These are phyloP conservation scores for Cymodocea nodosa DNA, from an alignment of 116 monocot genomes.

Conservation along the genomic window DNA sequence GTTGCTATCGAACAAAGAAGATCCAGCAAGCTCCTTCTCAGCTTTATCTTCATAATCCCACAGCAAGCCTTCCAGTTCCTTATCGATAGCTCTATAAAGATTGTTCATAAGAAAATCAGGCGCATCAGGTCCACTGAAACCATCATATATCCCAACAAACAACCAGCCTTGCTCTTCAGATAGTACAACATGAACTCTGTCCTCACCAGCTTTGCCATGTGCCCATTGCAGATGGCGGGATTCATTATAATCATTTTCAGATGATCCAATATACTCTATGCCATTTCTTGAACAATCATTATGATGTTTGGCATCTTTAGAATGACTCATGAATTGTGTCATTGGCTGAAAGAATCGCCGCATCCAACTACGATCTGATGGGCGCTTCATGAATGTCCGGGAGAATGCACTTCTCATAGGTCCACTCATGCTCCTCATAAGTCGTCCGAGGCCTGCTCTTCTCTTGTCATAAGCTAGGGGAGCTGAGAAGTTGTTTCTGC, in stretches of 20 bases:
- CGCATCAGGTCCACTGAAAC: slow-evolving; percentile 94
- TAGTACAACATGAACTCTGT: slow-evolving; percentile 92
- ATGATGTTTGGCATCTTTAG: slow-evolving; percentile 37
- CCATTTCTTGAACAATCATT: slow-evolving; percentile 20
- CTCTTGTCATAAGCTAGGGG: slow-evolving; percentile 44
- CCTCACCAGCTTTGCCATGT: slow-evolving; percentile 99
- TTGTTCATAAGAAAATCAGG: slow-evolving; percentile 95
- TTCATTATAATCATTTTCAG: slow-evolving; percentile 60
- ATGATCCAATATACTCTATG: slow-evolving; percentile 28
- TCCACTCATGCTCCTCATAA: slow-evolving; percentile 59
- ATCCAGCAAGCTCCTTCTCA: slow-evolving; percentile 6
- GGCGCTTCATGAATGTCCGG: slow-evolving; percentile 30
- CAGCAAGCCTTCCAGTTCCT: slow-evolving; percentile 85
- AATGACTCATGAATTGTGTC: slow-evolving; percentile 41
- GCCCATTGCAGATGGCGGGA: slow-evolving; percentile 89
- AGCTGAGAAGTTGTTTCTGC: slow-evolving; percentile 76
- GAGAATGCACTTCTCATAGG: slow-evolving; percentile 65
- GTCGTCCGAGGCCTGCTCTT: slow-evolving; percentile 31
- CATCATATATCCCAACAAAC: slow-evolving; percentile 97
- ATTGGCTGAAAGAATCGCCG: slow-evolving; percentile 55
- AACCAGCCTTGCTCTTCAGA: slow-evolving; percentile 99
- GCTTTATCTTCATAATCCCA: slow-evolving; percentile 77
- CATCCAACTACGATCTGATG: slow-evolving; percentile 39
- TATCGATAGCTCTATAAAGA: slow-evolving; percentile 88
- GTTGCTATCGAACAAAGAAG: slow-evolving; percentile 15